These are phyloP conservation scores for Hymenoscyphus albidus DNA, from an alignment of 2,329 filamentous ascomycete genomes.

Conservation along the genomic window DNA sequence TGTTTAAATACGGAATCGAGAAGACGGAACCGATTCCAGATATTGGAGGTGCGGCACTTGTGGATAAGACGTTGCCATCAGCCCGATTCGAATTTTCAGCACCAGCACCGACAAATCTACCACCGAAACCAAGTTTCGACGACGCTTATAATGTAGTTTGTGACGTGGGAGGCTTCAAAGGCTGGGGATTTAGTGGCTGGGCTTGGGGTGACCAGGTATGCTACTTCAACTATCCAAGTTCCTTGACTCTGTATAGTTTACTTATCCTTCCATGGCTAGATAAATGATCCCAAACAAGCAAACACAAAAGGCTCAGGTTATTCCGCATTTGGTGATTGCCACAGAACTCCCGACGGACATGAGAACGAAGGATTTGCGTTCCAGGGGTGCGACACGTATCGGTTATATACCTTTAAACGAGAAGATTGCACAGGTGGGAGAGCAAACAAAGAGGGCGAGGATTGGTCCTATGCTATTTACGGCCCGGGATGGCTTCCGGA, in stretches of 20 bases:
- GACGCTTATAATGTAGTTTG: not conserved
- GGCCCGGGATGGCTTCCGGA: not conserved
- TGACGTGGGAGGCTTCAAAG: not conserved
- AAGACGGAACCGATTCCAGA: not conserved
- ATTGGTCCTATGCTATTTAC: not conserved
- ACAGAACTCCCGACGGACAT: not conserved
- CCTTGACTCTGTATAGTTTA: not conserved
- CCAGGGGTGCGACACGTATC: not conserved
- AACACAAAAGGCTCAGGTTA: not conserved
- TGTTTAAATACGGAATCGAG: not conserved
- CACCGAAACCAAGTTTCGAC: not conserved
- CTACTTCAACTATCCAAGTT: not conserved
- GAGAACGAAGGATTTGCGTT: not conserved
- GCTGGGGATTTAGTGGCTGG: not conserved
- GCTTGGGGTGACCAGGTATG: not conserved
- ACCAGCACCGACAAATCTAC: too few species aligned
- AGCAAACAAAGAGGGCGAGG: not conserved
- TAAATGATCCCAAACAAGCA: not conserved
- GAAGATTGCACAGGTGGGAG: not conserved
- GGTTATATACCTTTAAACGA: not conserved
- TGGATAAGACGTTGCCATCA: too few species aligned
- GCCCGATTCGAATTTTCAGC: too few species aligned
- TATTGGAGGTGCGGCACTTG: not conserved
- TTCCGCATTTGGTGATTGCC: not conserved
- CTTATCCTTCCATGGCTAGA: not conserved